Conservation (phyloP, 306 rosid genomes). For the Ziziphus jujuba region DNA sequence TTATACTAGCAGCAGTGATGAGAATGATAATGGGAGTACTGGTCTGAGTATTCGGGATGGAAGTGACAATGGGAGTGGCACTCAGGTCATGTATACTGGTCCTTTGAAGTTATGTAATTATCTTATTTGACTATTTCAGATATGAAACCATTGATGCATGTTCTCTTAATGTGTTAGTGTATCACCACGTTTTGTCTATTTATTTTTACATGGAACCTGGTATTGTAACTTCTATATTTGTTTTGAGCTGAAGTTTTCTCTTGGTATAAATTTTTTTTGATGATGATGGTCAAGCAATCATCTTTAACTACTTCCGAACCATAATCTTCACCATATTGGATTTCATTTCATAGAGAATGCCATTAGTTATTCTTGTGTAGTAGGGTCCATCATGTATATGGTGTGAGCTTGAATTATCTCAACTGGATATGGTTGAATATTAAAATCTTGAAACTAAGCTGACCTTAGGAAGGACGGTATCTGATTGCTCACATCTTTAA, state of each 20-base stretch:
- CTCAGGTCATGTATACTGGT: slow-evolving; percentile 45
- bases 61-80: slow-evolving; percentile 73
- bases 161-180: not conserved
- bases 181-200: not conserved
- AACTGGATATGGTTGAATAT: not conserved
- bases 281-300: not conserved
- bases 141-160: not conserved
- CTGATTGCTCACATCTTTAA: not conserved
- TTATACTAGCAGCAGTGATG: slow-evolving; percentile 51
- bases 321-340: not conserved
- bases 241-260: not conserved
- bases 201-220: not conserved
- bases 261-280: not conserved
- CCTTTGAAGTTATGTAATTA: too few species aligned
- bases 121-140: too few species aligned
- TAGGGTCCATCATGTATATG: too few species aligned
- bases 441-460: not conserved
- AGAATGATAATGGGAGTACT: slow-evolving; percentile 52
- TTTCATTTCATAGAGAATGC: not conserved
- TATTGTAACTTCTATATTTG: not conserved
- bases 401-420: not conserved
- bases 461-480: not conserved
- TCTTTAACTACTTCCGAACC: not conserved
- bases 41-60: slow-evolving; percentile 49
- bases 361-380: slow-evolving; percentile 1